phyloP scores from a whole-genome alignment of 306 rosid species.

The Cicer chorassanicum region DNA sequence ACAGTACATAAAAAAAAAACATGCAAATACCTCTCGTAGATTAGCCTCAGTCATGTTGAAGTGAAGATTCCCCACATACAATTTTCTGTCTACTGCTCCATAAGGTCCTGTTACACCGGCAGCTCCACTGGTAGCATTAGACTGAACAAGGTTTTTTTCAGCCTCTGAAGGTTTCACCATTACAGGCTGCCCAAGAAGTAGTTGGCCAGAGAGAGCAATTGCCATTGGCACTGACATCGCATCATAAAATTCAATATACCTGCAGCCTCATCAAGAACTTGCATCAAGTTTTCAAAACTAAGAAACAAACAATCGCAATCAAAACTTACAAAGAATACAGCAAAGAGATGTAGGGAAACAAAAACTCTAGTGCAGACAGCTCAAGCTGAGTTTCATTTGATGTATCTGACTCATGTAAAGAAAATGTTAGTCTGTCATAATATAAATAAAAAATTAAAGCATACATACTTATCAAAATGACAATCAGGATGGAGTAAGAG shows the following conservation, averaged over 20 bases:
- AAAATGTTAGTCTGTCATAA: conserved; percentile 69
- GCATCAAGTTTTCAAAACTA: conserved; percentile 62
- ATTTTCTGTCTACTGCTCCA: conserved; percentile 93
- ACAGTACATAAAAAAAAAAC: conserved; percentile 7
- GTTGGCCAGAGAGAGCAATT: conserved; percentile 95
- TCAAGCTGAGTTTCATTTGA: conserved; percentile 89
- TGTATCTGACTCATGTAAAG: conserved; percentile 78
- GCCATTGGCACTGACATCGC: conserved; percentile 99
- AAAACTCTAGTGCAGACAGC: conserved; percentile 88
- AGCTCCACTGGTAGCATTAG: conserved; percentile 73
- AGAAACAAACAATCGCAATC: conserved; percentile 45
- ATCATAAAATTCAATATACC: conserved; percentile 98
- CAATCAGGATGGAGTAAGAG: conserved; percentile 36
- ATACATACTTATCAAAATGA: conserved; percentile 40
- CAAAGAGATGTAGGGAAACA: conserved; percentile 80
- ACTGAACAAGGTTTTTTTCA: conserved; percentile 97
- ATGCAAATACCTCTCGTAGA: conserved; percentile 79
- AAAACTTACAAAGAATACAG: conserved; percentile 85
- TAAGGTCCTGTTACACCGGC: conserved; percentile 79
- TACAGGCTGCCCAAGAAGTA: conserved; percentile 94
- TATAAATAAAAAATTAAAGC: conserved; percentile 47
- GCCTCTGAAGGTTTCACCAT: conserved; percentile 99
- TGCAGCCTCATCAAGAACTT: conserved; percentile 63
- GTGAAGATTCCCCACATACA: conserved; percentile 96
- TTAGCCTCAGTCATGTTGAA: conserved; percentile 98